Base-by-base conservation (phyloP, 208 protist genomes). In the Trypanosoma brucei region DNA sequence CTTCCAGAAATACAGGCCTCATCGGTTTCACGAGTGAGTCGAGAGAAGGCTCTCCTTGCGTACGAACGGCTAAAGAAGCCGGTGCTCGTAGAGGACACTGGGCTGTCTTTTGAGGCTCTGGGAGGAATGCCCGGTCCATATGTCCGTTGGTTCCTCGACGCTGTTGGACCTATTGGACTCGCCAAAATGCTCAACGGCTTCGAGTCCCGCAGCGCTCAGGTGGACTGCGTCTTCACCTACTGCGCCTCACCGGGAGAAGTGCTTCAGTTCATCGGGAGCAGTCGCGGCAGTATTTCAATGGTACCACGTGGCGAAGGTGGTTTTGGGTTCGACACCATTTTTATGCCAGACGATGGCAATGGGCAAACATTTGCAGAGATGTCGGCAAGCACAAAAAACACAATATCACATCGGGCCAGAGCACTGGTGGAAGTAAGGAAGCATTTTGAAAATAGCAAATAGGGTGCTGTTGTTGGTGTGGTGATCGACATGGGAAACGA, bases 101-200 rank as follows among this genome's bases (percentile, higher is more conserved):
- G 77, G 22, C 88, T 99, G 3, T 98, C 94, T 69, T 98, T 98
- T 75, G 98, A 98, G 65, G 96, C 92, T 3, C 80, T 99, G 2
- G 73, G 84, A 7, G 97, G 96, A 22, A 70, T 99, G 4, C 98
- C 98, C 4, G 98, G 97, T 2, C 97, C 97, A n/a, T 99, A 99
- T 79, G 89, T 98, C 33, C 99, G 99, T 76, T 98, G 97, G 96
- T 99, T 99, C 72, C 79, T 99, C 7, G 86, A 98, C 4, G 86
- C 81, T 34, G 55, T 98, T 3, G 88, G 94, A 5, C 81, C 84
- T 61, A 81, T 84, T 33, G 96, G 96, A 8, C 82, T 99, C 51
- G 76, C 89, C 49, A 90, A 97, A 34, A 71, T 99, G 74, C 72
- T 98, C 13, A 72, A 77, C 1, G 95, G 84, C 14, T 99, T 96